These are phyloP conservation scores for Aspergillus baeticus DNA, from an alignment of 495 filamentous ascomycete genomes.

Conservation along the genomic window DNA sequence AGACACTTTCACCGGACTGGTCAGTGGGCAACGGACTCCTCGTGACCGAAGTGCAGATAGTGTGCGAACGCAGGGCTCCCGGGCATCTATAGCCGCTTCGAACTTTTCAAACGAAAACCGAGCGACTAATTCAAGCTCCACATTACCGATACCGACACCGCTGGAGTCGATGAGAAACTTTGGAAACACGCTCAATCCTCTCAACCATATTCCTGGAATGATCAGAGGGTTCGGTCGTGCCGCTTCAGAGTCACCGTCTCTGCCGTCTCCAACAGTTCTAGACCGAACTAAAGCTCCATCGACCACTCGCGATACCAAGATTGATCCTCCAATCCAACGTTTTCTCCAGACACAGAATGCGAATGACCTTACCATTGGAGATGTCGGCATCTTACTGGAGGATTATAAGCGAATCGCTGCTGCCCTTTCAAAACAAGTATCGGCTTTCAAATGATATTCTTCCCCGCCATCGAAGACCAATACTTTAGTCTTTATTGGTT, in stretches of 20 bases:
- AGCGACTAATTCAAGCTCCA: slow-evolving; percentile 21
- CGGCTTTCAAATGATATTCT: slow-evolving; percentile 17
- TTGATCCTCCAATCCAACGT: slow-evolving; percentile 70
- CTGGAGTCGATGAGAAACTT: slow-evolving; percentile 83
- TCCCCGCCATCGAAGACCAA: not conserved
- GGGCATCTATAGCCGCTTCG: slow-evolving; percentile 25
- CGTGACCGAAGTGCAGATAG: slow-evolving; percentile 81
- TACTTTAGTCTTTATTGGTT: not conserved
- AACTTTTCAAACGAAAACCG: slow-evolving; percentile 27
- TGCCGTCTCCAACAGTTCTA: slow-evolving; percentile 28
- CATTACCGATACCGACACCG: slow-evolving; percentile 48
- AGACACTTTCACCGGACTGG: slow-evolving; percentile 60
- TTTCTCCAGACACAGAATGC: slow-evolving; percentile 81
- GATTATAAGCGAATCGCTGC: slow-evolving; percentile 83
- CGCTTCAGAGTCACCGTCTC: slow-evolving; percentile 33
- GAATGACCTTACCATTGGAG: slow-evolving; percentile 74
- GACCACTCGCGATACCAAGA: slow-evolving; percentile 40
- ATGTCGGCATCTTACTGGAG: slow-evolving; percentile 76
- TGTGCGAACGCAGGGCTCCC: slow-evolving; percentile 52
- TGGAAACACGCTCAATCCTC: slow-evolving; percentile 78
- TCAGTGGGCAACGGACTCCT: slow-evolving; percentile 57
- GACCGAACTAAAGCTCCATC: slow-evolving; percentile 31
- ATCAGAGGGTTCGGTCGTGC: slow-evolving; percentile 74
- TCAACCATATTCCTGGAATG: slow-evolving; percentile 73
- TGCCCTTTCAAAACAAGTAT: slow-evolving; percentile 35